These are phyloP conservation scores for Aureobasidium sp. DNA, from an alignment of 2,329 filamentous ascomycete genomes.

Conservation along the genomic window DNA sequence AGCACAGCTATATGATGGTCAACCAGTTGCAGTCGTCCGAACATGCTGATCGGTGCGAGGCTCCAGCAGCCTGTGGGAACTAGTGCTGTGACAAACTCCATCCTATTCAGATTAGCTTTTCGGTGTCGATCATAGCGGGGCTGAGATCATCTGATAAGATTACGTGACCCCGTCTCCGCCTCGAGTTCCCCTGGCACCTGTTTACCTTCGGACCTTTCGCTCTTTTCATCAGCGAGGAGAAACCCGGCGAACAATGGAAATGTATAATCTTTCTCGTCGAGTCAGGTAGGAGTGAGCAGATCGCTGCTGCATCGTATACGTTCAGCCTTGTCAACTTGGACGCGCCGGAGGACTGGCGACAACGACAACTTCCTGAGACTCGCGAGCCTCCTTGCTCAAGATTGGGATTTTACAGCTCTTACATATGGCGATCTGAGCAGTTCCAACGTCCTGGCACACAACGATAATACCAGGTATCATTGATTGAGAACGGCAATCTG, in stretches of 20 bases:
- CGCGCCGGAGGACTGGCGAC: neutral
- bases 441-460: constrained; percentile 48
- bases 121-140: neutral
- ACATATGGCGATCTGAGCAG: constrained; percentile 58
- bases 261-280: neutral
- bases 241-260: neutral
- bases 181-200: neutral
- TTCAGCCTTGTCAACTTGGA: neutral
- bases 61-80: no score
- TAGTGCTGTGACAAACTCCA: no score
- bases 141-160: neutral
- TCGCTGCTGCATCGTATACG: neutral
- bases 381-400: neutral
- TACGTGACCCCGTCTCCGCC: neutral
- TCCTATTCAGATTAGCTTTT: no score
- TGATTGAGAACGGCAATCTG: constrained; percentile 55
- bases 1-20: no score
- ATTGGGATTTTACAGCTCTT: constrained; percentile 46
- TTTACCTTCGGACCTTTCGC: neutral
- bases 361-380: neutral
- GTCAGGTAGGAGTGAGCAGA: neutral
- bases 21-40: no score
- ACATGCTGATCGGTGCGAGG: no score
- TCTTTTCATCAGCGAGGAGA: no score
- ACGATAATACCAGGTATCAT: constrained; percentile 52